These are phyloP conservation scores for Raphanus raphanistrum DNA, from an alignment of 345 rosid species.

Conservation along the genomic window DNA sequence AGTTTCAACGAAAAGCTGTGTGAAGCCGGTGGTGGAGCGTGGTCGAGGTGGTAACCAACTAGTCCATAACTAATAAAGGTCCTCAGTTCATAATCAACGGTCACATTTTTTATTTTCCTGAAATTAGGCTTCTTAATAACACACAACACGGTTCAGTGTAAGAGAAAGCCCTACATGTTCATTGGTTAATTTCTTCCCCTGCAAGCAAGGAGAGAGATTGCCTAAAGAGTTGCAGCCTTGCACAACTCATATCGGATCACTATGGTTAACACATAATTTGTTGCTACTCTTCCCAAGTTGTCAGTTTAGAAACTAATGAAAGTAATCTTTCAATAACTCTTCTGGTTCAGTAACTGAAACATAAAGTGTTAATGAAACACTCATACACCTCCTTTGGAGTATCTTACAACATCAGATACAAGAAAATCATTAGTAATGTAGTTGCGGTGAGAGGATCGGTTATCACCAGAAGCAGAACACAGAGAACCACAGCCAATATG, in stretches of 20 bases:
- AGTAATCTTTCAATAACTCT: not conserved
- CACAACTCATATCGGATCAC: not conserved
- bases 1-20: not conserved
- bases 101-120: not conserved
- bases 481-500: not conserved
- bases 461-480: not conserved
- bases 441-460: not conserved
- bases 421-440: not conserved
- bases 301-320: not conserved
- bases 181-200: not conserved
- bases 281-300: not conserved
- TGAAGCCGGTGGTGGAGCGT: not conserved
- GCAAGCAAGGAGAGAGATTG: conserved; percentile 10
- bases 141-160: not conserved
- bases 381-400: not conserved
- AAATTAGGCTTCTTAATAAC: not conserved
- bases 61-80: not conserved
- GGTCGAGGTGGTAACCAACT: not conserved
- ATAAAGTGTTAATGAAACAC: not conserved
- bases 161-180: not conserved
- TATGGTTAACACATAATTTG: not conserved
- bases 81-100: not conserved
- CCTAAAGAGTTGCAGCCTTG: not conserved
- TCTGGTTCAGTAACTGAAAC: not conserved
- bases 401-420: not conserved